Conservation (phyloP, 768 basidiomycete species). For the Strobilomyces echinocephalus region DNA sequence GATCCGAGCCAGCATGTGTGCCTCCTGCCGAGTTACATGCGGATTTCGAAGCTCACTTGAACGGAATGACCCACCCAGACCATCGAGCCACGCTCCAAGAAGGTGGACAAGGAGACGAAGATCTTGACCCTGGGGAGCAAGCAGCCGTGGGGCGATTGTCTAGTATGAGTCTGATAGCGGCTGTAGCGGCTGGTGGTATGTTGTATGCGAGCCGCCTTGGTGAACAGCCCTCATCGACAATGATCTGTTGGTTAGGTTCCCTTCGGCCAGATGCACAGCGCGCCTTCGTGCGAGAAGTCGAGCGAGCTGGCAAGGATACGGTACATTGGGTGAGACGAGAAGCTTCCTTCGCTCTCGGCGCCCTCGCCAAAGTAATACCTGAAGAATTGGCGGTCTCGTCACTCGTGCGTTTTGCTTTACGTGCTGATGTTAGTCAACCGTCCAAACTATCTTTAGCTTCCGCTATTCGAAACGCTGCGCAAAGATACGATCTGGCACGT, state of each 20-base stretch:
- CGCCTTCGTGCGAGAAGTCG: slow-evolving; percentile 72
- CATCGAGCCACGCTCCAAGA: slow-evolving; percentile 13
- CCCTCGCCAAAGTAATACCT: slow-evolving; percentile 84
- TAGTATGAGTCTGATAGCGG: slow-evolving; percentile 91
- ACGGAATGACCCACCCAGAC: slow-evolving; percentile 17
- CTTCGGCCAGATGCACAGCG: slow-evolving; percentile 51
- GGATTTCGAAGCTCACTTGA: slow-evolving; percentile 8
- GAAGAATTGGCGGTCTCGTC: slow-evolving; percentile 60
- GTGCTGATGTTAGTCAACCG: neutral
- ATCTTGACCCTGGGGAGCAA: slow-evolving; percentile 51
- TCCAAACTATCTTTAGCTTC: slow-evolving; percentile 49
- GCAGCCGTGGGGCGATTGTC: slow-evolving; percentile 81
- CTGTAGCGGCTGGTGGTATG: slow-evolving; percentile 74
- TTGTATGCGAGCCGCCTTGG: slow-evolving; percentile 14
- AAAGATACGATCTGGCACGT: slow-evolving; percentile 76
- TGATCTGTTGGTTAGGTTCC: slow-evolving; percentile 38
- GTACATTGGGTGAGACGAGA: slow-evolving; percentile 80
- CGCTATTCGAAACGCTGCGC: slow-evolving; percentile 68
- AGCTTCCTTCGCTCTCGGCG: slow-evolving; percentile 83
- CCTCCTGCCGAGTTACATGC: slow-evolving; percentile 6
- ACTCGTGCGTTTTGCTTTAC: slow-evolving; percentile 43
- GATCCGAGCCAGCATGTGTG: slow-evolving; percentile 10
- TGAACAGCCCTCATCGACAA: slow-evolving; percentile 1
- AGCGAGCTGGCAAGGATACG: slow-evolving; percentile 58
- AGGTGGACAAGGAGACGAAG: slow-evolving; percentile 35